phyloP scores from a whole-genome alignment of 1,139 yeast genomes.

The Geotrichum europaeum region DNA sequence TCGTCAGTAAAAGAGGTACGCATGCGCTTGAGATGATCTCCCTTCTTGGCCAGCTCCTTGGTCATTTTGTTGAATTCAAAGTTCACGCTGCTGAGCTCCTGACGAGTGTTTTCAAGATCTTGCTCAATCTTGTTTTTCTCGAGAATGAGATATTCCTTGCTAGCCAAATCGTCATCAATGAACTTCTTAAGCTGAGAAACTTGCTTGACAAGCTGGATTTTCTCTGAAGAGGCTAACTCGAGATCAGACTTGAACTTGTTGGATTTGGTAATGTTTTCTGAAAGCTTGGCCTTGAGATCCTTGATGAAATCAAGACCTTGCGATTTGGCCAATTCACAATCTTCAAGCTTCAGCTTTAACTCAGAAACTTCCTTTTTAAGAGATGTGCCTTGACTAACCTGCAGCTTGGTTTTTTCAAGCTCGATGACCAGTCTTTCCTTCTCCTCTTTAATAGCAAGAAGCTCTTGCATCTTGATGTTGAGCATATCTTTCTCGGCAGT shows the following conservation, averaged over 20 bases:
- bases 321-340: conserved; percentile 21
- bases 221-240: conserved; percentile 11
- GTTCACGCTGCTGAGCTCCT: conserved; percentile 21
- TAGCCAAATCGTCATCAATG: conserved; percentile 22
- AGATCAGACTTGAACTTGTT: conserved; percentile 15
- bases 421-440: conserved; percentile 23
- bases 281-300: conserved; percentile 15
- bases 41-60: conserved; percentile 25
- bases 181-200: conserved; percentile 23
- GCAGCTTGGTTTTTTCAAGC: conserved; percentile 24
- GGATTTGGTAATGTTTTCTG: conserved; percentile 17
- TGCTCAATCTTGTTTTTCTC: conserved; percentile 29
- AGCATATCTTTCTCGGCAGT: conserved; percentile 22
- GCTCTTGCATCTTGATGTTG: conserved; percentile 17
- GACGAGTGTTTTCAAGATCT: conserved; percentile 23
- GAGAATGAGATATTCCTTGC: conserved; percentile 21
- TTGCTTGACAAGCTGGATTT: conserved; percentile 18
- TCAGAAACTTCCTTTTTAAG: conserved; percentile 31
- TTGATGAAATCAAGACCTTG: conserved; percentile 10
- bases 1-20: conserved; percentile 35
- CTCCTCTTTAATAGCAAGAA: conserved; percentile 22
- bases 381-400: conserved; percentile 21
- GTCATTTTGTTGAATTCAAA: conserved; percentile 29
- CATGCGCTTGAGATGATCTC: conserved; percentile 36
- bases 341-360: conserved; percentile 39